Evolutionary conservation across 2,329 filamentous ascomycete species (phyloP), one percentile per base, ranked within the genome.

Genomic region (Botrytis porri): DNA sequence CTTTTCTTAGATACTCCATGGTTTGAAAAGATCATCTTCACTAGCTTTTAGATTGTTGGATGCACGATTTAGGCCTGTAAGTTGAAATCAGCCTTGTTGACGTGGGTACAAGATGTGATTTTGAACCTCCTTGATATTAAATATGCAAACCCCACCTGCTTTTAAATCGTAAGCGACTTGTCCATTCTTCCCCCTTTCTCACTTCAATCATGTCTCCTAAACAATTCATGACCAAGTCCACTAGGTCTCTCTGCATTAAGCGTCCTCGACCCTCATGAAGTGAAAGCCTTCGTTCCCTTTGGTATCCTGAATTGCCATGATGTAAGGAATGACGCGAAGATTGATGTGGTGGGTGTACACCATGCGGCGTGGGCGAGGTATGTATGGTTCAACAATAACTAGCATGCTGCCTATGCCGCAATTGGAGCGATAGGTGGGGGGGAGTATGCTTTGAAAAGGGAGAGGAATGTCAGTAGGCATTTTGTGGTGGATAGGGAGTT

Each of bases 51-150:
- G 3, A 57, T 14, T 57, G 6, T 32, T 8, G 2, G 7, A 57
- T 18, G 1, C 14, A 57, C 12, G 16, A 57, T 18, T 18, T 57
- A n/a, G 0, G 51, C 6, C 51, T 18, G 7, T 7, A 29, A 18
- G 3, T 57, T 9, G 16, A 29, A 3, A 29, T 32, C n/a, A 57
- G 4, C n/a, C 3, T 57, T 0, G 0, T 29, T 1, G n/a, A 29
- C n/a, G 0, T 18, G n/a, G n/a, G n/a, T 18, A 57, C 6, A 57
- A 57, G 2, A 18, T 3, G n/a, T 32, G 0, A 18, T 18, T 57
- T 12, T 32, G 14, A 18, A 29, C 4, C 6, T 57, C n/a, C 16
- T 57, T 57, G 14, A 18, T 18, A 18, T 5, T 29, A 5, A 18
- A 57, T 32, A 3, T 32, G 1, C 8, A 65, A 35, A 7, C 29